phyloP scores from a whole-genome alignment of 1,139 yeast genomes.

The Saccharomyces hybrid region DNA sequence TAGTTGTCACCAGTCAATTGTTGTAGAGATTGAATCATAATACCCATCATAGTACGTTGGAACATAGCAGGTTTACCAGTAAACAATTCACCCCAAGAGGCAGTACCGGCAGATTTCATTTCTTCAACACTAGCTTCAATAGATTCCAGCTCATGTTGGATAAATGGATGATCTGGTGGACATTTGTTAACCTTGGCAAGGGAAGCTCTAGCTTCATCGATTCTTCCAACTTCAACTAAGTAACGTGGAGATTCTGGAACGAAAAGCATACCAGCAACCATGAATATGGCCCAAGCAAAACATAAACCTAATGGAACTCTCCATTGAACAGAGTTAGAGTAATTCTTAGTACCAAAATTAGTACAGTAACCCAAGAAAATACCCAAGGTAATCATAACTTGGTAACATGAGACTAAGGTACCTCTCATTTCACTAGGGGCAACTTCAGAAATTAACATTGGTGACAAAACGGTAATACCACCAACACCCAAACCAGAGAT shows the following conservation, averaged over 20 bases:
- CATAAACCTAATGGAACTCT: conserved; percentile 52
- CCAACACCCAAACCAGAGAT: conserved; percentile 60
- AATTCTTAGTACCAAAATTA: conserved; percentile 47
- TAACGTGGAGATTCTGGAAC: conserved; percentile 77
- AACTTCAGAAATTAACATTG: conserved; percentile 57
- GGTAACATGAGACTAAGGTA: conserved; percentile 54
- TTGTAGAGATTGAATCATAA: conserved; percentile 57
- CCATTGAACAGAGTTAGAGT: conserved; percentile 46
- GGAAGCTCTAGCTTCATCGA: conserved; percentile 52
- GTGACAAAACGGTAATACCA: conserved; percentile 51
- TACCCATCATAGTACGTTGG: conserved; percentile 56
- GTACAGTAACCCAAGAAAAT: conserved; percentile 55
- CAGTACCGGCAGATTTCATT: conserved; percentile 54
- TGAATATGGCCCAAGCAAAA: conserved; percentile 37
- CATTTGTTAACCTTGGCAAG: conserved; percentile 53
- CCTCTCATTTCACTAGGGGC: conserved; percentile 63
- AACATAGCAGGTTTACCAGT: conserved; percentile 49
- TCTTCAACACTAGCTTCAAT: conserved; percentile 56
- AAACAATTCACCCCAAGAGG: conserved; percentile 57
- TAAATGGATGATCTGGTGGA: conserved; percentile 46
- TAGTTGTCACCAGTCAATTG: conserved; percentile 74
- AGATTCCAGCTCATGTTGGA: conserved; percentile 49
- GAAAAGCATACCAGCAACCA: conserved; percentile 47
- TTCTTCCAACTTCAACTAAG: conserved; percentile 44
- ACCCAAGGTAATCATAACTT: conserved; percentile 55